These are phyloP conservation scores for Blastobotrys capitulatus DNA, from an alignment of 1,139 yeast species.

Conservation along the genomic window DNA sequence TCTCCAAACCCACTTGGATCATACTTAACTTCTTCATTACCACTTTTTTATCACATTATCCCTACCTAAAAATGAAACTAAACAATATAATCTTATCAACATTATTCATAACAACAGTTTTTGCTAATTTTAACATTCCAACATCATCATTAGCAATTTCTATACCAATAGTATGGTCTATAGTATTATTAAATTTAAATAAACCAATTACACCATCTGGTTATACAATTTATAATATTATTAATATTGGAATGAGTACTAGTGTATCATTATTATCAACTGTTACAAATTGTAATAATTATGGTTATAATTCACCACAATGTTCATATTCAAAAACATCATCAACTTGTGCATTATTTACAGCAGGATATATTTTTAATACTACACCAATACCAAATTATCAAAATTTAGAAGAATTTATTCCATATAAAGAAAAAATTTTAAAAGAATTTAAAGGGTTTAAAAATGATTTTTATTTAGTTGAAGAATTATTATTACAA, in stretches of 20 bases:
- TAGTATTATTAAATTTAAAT: background rate
- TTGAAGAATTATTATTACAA: background rate
- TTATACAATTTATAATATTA: conserved; percentile 3
- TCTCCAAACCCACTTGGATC: no score
- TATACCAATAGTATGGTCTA: conserved; percentile 7
- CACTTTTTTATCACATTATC: no score
- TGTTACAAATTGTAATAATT: background rate
- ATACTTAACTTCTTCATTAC: no score
- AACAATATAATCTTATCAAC: background rate
- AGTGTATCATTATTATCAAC: conserved; percentile 4
- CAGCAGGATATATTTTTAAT: conserved; percentile 8
- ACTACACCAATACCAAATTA: conserved; percentile 1
- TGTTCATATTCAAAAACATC: conserved; percentile 4
- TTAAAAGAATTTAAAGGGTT: background rate
- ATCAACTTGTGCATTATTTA: background rate
- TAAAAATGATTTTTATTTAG: background rate
- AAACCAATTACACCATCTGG: conserved; percentile 5
- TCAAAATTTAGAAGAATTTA: conserved; percentile 2
- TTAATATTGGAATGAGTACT: conserved; percentile 7
- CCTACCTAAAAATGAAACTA: conserved; percentile 11
- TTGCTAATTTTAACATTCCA: background rate
- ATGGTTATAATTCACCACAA: background rate
- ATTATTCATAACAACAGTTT: background rate
- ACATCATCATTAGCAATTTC: background rate
- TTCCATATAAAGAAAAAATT: conserved; percentile 1